These are phyloP conservation scores for Apophysomyces variabilis DNA, from an alignment of 371 early-diverging fungal genomes.

Conservation along the genomic window DNA sequence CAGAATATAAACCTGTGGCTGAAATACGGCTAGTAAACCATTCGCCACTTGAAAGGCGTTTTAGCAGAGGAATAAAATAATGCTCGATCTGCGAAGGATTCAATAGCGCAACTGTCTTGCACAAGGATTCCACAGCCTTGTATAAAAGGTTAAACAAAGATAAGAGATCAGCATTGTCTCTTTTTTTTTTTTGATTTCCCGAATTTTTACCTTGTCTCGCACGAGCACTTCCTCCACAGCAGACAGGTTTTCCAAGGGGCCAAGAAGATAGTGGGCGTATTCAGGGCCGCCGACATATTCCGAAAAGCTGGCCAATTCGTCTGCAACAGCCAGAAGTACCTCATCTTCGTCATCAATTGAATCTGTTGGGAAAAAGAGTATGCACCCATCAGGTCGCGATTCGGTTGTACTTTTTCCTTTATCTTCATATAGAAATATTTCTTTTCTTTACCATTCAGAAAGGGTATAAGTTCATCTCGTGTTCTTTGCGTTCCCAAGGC, in stretches of 20 bases:
- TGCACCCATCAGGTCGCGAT: slow-evolving; percentile 1
- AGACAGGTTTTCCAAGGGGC: slow-evolving; percentile 93
- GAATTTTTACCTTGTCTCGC: slow-evolving; percentile 82
- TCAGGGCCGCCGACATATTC: slow-evolving; percentile 91
- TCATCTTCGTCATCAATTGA: slow-evolving; percentile 98
- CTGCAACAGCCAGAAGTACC: slow-evolving; percentile 90
- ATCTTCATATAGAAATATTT: neutral
- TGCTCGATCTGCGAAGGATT: slow-evolving; percentile 83
- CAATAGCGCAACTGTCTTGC: slow-evolving; percentile 76
- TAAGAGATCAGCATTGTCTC: slow-evolving; percentile 1
- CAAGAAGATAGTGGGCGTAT: slow-evolving; percentile 84
- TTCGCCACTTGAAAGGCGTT: slow-evolving; percentile 89
- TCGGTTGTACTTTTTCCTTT: slow-evolving; percentile 1
- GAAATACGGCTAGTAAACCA: slow-evolving; percentile 98
- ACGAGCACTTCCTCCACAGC: slow-evolving; percentile 97
- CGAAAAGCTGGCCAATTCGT: slow-evolving; percentile 90
- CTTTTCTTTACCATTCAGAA: slow-evolving; percentile 82
- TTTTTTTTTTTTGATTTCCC: slow-evolving; percentile 4
- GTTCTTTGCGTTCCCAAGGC: slow-evolving; percentile 96
- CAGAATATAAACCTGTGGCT: slow-evolving; percentile 91
- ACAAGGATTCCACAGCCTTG: slow-evolving; percentile 93
- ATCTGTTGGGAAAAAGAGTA: slow-evolving; percentile 59
- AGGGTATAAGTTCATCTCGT: slow-evolving; percentile 95
- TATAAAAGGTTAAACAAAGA: slow-evolving; percentile 11
- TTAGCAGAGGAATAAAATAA: slow-evolving; percentile 88